These are phyloP conservation scores for Tuber melanosporum DNA, from an alignment of 495 filamentous ascomycete genomes.

Conservation along the genomic window DNA sequence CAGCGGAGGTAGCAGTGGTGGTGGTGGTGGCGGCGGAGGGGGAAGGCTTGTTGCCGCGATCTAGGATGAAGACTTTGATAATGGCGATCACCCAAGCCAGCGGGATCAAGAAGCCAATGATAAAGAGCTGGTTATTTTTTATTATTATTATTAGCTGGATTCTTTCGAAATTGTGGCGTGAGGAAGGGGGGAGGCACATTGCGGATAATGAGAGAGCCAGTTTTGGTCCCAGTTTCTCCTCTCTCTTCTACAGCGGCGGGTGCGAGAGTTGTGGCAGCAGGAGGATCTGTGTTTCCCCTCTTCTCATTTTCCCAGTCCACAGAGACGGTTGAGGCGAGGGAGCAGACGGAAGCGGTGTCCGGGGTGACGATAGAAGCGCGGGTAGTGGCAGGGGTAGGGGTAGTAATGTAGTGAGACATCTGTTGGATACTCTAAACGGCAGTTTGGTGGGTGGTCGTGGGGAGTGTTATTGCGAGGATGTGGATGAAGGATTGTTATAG, in stretches of 20 bases:
- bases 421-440: background rate
- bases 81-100: conserved; percentile 9
- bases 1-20: background rate
- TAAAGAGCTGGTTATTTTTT: conserved; percentile 16
- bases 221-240: background rate
- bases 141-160: background rate
- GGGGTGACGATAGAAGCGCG: background rate
- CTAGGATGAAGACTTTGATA: background rate
- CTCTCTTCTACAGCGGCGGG: background rate
- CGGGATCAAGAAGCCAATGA: conserved; percentile 20
- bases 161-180: background rate
- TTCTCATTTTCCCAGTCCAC: background rate
- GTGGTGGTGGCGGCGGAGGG: background rate
- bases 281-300: background rate
- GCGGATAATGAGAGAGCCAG: conserved; percentile 8
- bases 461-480: background rate
- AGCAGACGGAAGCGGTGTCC: background rate
- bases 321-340: background rate
- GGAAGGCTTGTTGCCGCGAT: background rate
- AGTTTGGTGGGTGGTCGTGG: background rate
- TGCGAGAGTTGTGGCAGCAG: background rate
- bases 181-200: background rate
- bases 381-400: background rate
- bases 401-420: background rate
- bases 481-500: background rate